Base-by-base conservation (phyloP, 805 yeast species). In the Tetrapisispora arboricola region DNA sequence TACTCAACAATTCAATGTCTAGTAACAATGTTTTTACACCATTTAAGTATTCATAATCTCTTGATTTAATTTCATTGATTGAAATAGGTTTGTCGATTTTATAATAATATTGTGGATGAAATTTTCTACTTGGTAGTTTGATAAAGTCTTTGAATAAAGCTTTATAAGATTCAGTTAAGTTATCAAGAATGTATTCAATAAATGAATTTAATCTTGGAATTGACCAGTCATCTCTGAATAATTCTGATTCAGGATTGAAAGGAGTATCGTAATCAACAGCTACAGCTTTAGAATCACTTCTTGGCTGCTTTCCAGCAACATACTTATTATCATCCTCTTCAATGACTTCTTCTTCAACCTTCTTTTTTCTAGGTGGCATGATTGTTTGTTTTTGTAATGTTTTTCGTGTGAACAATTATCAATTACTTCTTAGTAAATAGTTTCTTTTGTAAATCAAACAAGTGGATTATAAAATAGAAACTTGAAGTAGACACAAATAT, bases 51-150 rank as follows among this genome's bases (percentile, higher is more conserved):
- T 57, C 55, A 43, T 70, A 68, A 31, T 57, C 57, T 33, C 63
- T 55, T 9, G 60, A 50, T 44, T 70, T 70, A 44, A 85, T 77
- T 59, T 83, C 90, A 42, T 73, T 69, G 11, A 85, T 58, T 0
- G 94, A 80, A 3, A 83, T 75, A 2, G 95, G 94, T 18, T 63
- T 63, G 40, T 66, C 62, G 34, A 84, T 76, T 41, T 76, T 65
- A 43, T 74, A 71, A 56, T 80, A 84, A 58, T 86, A 87, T 55
- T 85, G 94, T 0, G 95, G 87, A 54, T 83, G 85, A 35, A 74
- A 61, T 55, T 80, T 78, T 49, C 78, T 75, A 20, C 82, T 72
- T 7, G 95, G 96, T 29, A 86, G 67, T 49, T 75, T 78, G 46
- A 78, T 58, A 61, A 87, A 86, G 58, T 76, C 74, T 48, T 70